A percentile compares a stretch with the other conserved stretches of the same genome.
phyloP scores from a whole-genome alignment of 805 yeast species.

The Metschnikowia sp. region DNA sequence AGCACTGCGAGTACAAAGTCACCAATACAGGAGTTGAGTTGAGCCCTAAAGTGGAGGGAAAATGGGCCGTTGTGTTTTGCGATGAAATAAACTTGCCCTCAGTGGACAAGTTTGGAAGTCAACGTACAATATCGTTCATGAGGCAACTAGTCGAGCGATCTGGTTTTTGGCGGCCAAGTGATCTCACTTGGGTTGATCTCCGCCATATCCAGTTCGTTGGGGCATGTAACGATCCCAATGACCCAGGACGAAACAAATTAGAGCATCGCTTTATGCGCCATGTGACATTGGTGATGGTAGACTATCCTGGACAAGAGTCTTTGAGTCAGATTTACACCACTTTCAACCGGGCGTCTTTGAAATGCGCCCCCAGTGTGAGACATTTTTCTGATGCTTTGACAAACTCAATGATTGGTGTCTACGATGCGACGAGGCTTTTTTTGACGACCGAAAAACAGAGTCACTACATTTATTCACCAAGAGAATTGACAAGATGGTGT shows the following conservation, averaged over 20 bases:
- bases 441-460: constrained; percentile 41
- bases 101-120: constrained; percentile 69
- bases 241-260: constrained; percentile 65
- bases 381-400: constrained; percentile 55
- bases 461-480: constrained; percentile 80
- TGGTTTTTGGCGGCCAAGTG: constrained; percentile 73
- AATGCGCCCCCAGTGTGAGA: constrained; percentile 55
- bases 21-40: constrained; percentile 51
- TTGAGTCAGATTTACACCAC: constrained; percentile 63
- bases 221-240: constrained; percentile 89
- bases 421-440: constrained; percentile 37
- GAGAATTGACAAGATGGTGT: constrained; percentile 87
- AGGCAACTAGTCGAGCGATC: constrained; percentile 68
- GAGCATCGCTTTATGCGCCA: constrained; percentile 65
- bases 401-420: constrained; percentile 64
- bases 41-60: constrained; percentile 58
- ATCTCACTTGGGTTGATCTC: constrained; percentile 63
- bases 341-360: constrained; percentile 54
- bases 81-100: constrained; percentile 88
- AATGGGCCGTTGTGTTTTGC: constrained; percentile 79
- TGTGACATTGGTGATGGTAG: constrained; percentile 64
- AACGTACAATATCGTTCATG: constrained; percentile 63
- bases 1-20: constrained; percentile 60
- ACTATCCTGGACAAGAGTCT: constrained; percentile 68
- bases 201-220: constrained; percentile 80